These are phyloP conservation scores for Tirmania nivea DNA, from an alignment of 495 filamentous ascomycete genomes.

Conservation along the genomic window DNA sequence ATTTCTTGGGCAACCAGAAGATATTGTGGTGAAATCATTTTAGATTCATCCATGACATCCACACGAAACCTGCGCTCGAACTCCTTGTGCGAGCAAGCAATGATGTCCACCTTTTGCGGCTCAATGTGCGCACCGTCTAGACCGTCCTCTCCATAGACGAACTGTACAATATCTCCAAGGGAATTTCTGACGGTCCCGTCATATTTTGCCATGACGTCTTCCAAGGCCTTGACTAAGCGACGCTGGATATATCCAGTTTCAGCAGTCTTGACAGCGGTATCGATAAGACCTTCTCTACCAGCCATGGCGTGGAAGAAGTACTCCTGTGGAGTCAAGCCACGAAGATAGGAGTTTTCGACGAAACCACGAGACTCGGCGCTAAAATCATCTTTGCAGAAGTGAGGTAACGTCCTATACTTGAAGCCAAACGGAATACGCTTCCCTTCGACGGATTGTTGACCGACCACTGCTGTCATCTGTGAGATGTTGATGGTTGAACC, in stretches of 20 bases:
- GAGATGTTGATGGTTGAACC: slow-evolving; percentile 97
- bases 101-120: slow-evolving; percentile 68
- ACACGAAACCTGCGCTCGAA: slow-evolving; percentile 66
- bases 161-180: slow-evolving; percentile 88
- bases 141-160: slow-evolving; percentile 93
- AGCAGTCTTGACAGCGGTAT: slow-evolving; percentile 97
- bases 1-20: slow-evolving; percentile 79
- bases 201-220: slow-evolving; percentile 95
- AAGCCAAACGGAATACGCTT: slow-evolving; percentile 99
- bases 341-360: slow-evolving; percentile 96
- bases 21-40: slow-evolving; percentile 43
- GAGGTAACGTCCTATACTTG: slow-evolving; percentile 90
- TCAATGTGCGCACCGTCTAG: slow-evolving; percentile 81
- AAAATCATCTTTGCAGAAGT: slow-evolving; percentile 98
- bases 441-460: slow-evolving; percentile 92
- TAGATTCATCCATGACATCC: slow-evolving; percentile 69
- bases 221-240: slow-evolving; percentile 88
- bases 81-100: slow-evolving; percentile 45
- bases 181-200: slow-evolving; percentile 96
- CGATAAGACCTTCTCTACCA: slow-evolving; percentile 97
- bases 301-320: slow-evolving; percentile 99
- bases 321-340: slow-evolving; percentile 82
- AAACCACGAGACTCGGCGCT: slow-evolving; percentile 92
- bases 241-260: slow-evolving; percentile 99
- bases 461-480: slow-evolving; percentile 94